These are phyloP conservation scores for Silene vulgaris DNA, from an alignment of 179 eudicot genomes.

Conservation along the genomic window DNA sequence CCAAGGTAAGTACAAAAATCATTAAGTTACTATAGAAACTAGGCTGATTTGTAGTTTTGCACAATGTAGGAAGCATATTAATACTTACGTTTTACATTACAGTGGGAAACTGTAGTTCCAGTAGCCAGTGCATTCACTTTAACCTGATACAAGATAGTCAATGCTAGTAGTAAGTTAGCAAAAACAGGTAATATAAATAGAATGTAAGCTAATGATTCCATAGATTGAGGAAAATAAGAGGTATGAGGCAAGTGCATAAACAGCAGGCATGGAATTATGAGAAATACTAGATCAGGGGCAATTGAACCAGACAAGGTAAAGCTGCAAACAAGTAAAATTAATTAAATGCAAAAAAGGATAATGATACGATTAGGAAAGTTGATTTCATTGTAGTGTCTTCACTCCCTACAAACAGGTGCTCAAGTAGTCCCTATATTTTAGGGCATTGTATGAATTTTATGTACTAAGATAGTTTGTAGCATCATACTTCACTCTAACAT, in stretches of 20 bases:
- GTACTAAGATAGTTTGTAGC: not conserved
- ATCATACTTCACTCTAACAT: not conserved
- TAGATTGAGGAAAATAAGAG: not conserved
- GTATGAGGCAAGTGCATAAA: not conserved
- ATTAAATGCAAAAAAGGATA: not conserved
- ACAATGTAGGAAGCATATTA: constrained; percentile 12
- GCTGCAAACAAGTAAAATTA: not conserved
- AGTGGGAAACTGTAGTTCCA: constrained; percentile 15
- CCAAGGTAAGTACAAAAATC: constrained; percentile 5
- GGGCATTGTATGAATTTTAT: not conserved
- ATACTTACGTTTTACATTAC: constrained; percentile 23
- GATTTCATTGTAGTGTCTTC: not conserved
- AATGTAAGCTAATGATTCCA: too few species aligned
- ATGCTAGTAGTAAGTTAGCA: constrained; percentile 4
- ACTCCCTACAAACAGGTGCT: not conserved
- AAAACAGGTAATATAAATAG: not conserved
- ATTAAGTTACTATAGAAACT: constrained; percentile 5
- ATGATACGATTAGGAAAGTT: not conserved
- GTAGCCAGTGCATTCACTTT: constrained; percentile 21
- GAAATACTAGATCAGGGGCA: too few species aligned
- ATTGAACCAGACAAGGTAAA: too few species aligned
- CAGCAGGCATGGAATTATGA: too few species aligned
- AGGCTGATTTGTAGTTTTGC: not conserved
- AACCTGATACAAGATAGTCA: constrained; percentile 21
- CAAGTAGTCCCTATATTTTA: not conserved